These are phyloP conservation scores for Schoenoplectus tabernaemontani DNA, from an alignment of 202 grass and related monocot species.

Conservation along the genomic window DNA sequence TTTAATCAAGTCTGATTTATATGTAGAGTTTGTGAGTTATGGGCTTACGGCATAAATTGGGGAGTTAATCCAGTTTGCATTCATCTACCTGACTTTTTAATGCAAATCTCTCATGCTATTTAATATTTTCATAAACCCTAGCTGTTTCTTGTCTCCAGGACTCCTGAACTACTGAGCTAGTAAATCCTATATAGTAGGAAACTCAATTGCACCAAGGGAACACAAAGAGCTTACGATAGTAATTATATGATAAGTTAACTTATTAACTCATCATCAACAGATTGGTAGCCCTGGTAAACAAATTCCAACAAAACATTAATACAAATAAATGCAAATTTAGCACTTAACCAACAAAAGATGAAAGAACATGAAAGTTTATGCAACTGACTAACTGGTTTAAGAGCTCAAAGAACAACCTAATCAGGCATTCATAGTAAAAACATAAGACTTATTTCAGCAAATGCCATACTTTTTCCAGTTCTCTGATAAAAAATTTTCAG, in stretches of 20 bases:
- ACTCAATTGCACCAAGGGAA: not conserved
- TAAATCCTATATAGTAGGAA: not conserved
- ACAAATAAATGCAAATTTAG: not conserved
- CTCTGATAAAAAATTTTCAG: not conserved
- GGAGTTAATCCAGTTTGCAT: not conserved
- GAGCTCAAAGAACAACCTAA: not conserved
- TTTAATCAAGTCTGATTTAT: not conserved
- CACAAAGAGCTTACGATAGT: not conserved
- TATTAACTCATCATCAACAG: not conserved
- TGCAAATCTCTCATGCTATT: no score
- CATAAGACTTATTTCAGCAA: not conserved
- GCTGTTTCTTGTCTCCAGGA: not conserved
- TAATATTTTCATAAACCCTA: not conserved
- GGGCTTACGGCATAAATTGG: not conserved
- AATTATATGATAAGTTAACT: not conserved
- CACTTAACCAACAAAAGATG: not conserved
- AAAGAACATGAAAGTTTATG: no score
- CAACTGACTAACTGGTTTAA: not conserved
- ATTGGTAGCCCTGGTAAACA: not conserved
- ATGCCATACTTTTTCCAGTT: not conserved
- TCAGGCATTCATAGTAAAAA: not conserved
- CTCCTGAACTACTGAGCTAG: not conserved
- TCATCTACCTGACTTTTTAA: not conserved
- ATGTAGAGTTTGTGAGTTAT: not conserved
- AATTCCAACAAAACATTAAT: not conserved